phyloP scores from a whole-genome alignment of 2,329 filamentous ascomycete species.

The Clonostachys byssicola region DNA sequence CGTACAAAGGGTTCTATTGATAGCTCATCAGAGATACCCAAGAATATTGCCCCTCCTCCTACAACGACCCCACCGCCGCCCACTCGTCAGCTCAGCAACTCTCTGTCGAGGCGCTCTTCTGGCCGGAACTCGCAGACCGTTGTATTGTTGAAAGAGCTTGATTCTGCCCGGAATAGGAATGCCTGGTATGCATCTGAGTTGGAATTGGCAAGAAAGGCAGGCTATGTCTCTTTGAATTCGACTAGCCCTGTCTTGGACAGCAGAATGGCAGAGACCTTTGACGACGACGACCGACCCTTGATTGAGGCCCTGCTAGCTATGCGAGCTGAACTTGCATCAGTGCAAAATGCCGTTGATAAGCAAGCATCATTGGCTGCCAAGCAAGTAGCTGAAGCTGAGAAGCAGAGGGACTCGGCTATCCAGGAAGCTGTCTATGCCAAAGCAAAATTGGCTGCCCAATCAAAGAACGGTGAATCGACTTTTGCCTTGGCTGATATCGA shows the following conservation, averaged over 20 bases:
- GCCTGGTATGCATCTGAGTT: constrained; percentile 97
- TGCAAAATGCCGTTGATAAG: constrained; percentile 84
- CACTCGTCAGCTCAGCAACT: constrained; percentile 50
- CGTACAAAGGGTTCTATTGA: constrained; percentile 65
- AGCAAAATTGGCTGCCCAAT: constrained; percentile 81
- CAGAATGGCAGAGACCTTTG: constrained; percentile 72
- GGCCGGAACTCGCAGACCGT: constrained; percentile 63
- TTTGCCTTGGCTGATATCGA: constrained; percentile 28
- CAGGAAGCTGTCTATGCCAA: constrained; percentile 94
- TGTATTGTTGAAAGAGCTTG: constrained; percentile 79
- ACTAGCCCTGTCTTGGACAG: constrained; percentile 73
- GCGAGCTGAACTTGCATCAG: constrained; percentile 82
- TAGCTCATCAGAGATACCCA: constrained; percentile 54
- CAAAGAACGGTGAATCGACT: constrained; percentile 42
- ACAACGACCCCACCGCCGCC: constrained; percentile 57
- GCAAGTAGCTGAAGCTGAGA: constrained; percentile 89
- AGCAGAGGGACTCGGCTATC: constrained; percentile 90
- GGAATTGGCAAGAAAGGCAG: constrained; percentile 83
- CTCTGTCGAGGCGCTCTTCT: constrained; percentile 56
- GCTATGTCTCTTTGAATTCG: constrained; percentile 71
- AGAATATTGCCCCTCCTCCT: constrained; percentile 34
- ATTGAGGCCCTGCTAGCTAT: constrained; percentile 91
- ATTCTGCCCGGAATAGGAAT: constrained; percentile 78
- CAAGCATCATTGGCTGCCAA: constrained; percentile 83
- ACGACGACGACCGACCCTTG: constrained; percentile 86